Percentiles rank a stretch among this genome's conserved stretches.
Evolutionary conservation across 768 basidiomycete genomes (phyloP).

Genomic region (Macrolepiota fuliginosa): DNA sequence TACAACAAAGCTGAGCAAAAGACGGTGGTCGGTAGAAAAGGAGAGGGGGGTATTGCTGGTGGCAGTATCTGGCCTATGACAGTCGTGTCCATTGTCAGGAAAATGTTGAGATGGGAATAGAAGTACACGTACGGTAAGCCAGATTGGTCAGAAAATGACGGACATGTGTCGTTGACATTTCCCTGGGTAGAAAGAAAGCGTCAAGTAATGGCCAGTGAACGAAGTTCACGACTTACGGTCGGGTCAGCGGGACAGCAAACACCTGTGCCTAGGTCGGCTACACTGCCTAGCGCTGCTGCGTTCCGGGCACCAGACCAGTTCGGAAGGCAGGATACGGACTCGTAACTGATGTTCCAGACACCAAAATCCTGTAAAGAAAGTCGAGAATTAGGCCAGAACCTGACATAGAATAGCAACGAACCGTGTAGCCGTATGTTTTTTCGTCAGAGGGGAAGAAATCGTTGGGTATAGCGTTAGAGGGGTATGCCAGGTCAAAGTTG

Average conservation of each 20-base stretch:
- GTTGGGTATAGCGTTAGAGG: slow-evolving; percentile 64
- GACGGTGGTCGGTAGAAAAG: slow-evolving; percentile 32
- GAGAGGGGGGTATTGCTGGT: slow-evolving; percentile 42
- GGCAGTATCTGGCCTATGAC: slow-evolving; percentile 39
- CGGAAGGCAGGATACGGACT: slow-evolving; percentile 55
- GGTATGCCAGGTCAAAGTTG: slow-evolving; percentile 84
- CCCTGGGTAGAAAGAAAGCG: slow-evolving; percentile 25
- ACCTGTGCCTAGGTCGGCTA: slow-evolving; percentile 49
- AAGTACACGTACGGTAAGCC: slow-evolving; percentile 54
- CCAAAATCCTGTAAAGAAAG: slow-evolving; percentile 65
- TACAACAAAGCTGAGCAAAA: slow-evolving; percentile 45
- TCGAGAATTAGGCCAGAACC: background rate
- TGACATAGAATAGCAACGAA: slow-evolving; percentile 12
- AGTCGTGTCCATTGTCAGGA: background rate
- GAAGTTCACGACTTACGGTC: slow-evolving; percentile 36
- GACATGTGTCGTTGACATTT: slow-evolving; percentile 51
- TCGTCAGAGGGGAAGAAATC: slow-evolving; percentile 76
- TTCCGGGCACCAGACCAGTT: slow-evolving; percentile 65
- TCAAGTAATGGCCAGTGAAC: background rate
- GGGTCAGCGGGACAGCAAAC: slow-evolving; percentile 77
- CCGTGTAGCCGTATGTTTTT: slow-evolving; percentile 59
- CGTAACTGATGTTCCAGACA: slow-evolving; percentile 80
- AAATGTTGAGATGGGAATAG: background rate
- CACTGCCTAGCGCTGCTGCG: slow-evolving; percentile 65
- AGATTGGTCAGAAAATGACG: slow-evolving; percentile 68